Base-by-base conservation (phyloP, 75 land plant genomes). In the Ceratopteris richardii region DNA sequence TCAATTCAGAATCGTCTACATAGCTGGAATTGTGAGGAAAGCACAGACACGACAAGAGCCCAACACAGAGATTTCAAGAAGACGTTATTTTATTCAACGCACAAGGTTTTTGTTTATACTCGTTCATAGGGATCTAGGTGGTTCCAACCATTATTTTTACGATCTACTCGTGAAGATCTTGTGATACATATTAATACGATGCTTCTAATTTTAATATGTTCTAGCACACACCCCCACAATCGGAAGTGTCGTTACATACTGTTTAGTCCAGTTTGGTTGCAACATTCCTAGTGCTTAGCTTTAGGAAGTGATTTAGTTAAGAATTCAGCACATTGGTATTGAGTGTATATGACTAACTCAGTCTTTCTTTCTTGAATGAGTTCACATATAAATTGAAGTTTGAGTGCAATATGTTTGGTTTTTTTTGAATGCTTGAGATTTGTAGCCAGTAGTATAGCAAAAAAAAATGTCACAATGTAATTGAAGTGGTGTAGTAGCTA, bases 341-440 rank as follows among this genome's bases (percentile, higher is more conserved):
- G 21, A 10, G 20, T 48, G 51, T 21, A 21, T 4, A 48, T 21
- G 7, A 4, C 51, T 18, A 48, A 4, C 51, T 10, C 51, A 48
- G 20, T 48, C 7, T 18, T 48, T 6, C 51, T 18, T 48, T 48
- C 51, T 11, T 48, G 20, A 4, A 48, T 6, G 7, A 48, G 51
- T 18, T 48, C 51, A 17, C 19, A 17, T 5, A 19, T 48, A 21
- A 48, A 48, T 4, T 48, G 51, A 9, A n/a, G n/a, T n/a, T n/a
- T n/a, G n/a, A n/a, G n/a, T n/a, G n/a, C n/a, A n/a, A n/a, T n/a
- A n/a, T n/a, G 66, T 24, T 64, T 64, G 19, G 58, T 64, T 54
- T 5, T 31, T n/a, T 30, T 57, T 53, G 54, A 56, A 40, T 25
- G 52, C 24, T 52, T 33, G 2, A 52, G 57, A 40, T 64, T 54